Evolutionary conservation across 1,139 yeast species (phyloP).

Genomic region (Blastobotrys malaysiensis): DNA sequence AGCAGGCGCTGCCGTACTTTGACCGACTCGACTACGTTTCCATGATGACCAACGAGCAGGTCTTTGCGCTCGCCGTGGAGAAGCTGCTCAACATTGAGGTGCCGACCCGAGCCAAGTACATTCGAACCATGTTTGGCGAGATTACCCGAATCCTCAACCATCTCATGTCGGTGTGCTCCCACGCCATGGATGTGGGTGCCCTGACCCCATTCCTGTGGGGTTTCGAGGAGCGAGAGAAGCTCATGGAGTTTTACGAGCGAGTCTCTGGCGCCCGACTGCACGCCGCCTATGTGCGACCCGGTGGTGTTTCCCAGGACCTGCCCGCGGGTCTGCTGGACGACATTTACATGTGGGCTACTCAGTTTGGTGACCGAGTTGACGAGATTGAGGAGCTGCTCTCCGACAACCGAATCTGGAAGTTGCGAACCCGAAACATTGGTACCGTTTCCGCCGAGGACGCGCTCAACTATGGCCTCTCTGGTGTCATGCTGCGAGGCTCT

Average conservation of each 20-base stretch:
- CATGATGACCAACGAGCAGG: slow-evolving; percentile 92
- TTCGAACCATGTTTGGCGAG: slow-evolving; percentile 82
- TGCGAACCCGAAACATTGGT: slow-evolving; percentile 79
- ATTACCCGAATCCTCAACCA: slow-evolving; percentile 81
- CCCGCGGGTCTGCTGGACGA: slow-evolving; percentile 86
- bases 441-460: slow-evolving; percentile 83
- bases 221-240: slow-evolving; percentile 87
- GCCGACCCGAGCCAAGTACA: slow-evolving; percentile 78
- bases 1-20: slow-evolving; percentile 84
- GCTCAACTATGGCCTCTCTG: slow-evolving; percentile 71
- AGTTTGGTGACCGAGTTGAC: slow-evolving; percentile 88
- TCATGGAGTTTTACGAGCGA: slow-evolving; percentile 90
- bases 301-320: slow-evolving; percentile 85
- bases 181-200: slow-evolving; percentile 95
- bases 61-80: slow-evolving; percentile 78
- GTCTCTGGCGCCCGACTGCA: slow-evolving; percentile 89
- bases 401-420: slow-evolving; percentile 90
- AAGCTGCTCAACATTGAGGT: slow-evolving; percentile 80
- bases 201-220: slow-evolving; percentile 94
- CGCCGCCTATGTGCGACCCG: slow-evolving; percentile 85
- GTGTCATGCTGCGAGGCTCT: slow-evolving; percentile 88
- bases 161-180: slow-evolving; percentile 80
- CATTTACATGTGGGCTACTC: slow-evolving; percentile 95
- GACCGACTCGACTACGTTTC: slow-evolving; percentile 86
- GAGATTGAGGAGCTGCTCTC: slow-evolving; percentile 87